Evolutionary conservation across 2,329 filamentous ascomycete genomes (phyloP).

Genomic region (Trichoderma semiorbis): DNA sequence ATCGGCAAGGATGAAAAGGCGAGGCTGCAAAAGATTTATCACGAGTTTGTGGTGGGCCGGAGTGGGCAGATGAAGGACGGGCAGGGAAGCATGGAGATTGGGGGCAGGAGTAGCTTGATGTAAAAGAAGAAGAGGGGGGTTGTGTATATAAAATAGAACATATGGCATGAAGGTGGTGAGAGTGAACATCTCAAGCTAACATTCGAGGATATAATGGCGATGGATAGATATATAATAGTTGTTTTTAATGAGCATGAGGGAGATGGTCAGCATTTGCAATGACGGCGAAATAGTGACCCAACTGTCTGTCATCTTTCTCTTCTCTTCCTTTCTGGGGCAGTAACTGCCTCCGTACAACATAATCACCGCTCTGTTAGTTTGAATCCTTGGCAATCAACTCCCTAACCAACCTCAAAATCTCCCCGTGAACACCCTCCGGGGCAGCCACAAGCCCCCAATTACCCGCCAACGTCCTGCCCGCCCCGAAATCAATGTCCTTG

Average conservation of each 20-base stretch:
- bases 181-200: neutral
- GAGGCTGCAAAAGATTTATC: slow-evolving; percentile 76
- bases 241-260: neutral
- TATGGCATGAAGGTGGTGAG: neutral
- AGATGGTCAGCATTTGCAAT: neutral
- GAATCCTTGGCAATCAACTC: slow-evolving; percentile 17
- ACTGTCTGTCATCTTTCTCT: neutral
- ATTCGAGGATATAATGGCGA: neutral
- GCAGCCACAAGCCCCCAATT: slow-evolving; percentile 43
- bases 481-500: slow-evolving; percentile 34
- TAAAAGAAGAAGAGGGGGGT: slow-evolving; percentile 36
- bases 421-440: slow-evolving; percentile 39
- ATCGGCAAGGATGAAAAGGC: slow-evolving; percentile 75
- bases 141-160: neutral
- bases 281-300: neutral
- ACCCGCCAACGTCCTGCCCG: slow-evolving; percentile 31
- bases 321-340: neutral
- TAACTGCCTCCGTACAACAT: neutral
- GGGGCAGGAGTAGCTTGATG: slow-evolving; percentile 91
- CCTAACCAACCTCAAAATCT: slow-evolving; percentile 35
- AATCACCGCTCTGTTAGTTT: neutral
- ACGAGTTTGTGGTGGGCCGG: slow-evolving; percentile 86
- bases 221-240: neutral
- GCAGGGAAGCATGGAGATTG: slow-evolving; percentile 87
- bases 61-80: slow-evolving; percentile 96